Percentiles rank a stretch among this genome's conserved stretches.
These are phyloP conservation scores for Fusarium zealandicum DNA, from an alignment of 2,329 filamentous ascomycete genomes.

Conservation along the genomic window DNA sequence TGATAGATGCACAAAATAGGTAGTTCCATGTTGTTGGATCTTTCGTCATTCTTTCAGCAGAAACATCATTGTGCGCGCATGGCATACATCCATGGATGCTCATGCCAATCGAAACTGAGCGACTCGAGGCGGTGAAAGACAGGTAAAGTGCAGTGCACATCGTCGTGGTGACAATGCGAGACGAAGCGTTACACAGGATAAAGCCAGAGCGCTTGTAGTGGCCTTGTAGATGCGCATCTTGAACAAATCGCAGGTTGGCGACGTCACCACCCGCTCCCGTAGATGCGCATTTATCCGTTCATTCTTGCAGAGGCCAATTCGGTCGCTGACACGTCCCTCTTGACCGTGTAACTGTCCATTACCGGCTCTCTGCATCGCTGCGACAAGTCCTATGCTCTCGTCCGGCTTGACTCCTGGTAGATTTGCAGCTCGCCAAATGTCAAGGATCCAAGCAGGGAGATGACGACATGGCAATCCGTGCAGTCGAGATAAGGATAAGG, in stretches of 20 bases:
- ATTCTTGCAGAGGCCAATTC: conserved; percentile 20
- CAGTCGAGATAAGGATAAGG: neutral
- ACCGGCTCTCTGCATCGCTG: conserved; percentile 16
- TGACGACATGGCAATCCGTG: conserved; percentile 9
- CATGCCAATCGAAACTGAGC: conserved; percentile 3
- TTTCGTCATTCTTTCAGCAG: conserved; percentile 18
- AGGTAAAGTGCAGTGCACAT: neutral
- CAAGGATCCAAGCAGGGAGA: neutral
- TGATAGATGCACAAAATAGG: conserved; percentile 15
- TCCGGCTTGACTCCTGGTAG: conserved; percentile 1
- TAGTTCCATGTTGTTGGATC: conserved; percentile 6
- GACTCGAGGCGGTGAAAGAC: neutral
- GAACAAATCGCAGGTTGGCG: conserved; percentile 24
- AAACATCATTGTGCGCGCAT: conserved; percentile 15
- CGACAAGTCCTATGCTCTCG: conserved; percentile 11
- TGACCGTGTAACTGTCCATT: conserved; percentile 9
- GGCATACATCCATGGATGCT: neutral
- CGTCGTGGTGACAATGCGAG: conserved; percentile 6
- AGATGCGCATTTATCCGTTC: conserved; percentile 16
- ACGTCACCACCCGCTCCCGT: conserved; percentile 28
- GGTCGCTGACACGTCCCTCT: conserved; percentile 16
- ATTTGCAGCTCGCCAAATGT: neutral
- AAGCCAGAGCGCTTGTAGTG: conserved; percentile 20
- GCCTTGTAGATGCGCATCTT: conserved; percentile 27
- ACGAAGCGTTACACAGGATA: conserved; percentile 12